Conservation (phyloP, 192 early-diverging fungal species). For the Spinellus fusiger region DNA sequence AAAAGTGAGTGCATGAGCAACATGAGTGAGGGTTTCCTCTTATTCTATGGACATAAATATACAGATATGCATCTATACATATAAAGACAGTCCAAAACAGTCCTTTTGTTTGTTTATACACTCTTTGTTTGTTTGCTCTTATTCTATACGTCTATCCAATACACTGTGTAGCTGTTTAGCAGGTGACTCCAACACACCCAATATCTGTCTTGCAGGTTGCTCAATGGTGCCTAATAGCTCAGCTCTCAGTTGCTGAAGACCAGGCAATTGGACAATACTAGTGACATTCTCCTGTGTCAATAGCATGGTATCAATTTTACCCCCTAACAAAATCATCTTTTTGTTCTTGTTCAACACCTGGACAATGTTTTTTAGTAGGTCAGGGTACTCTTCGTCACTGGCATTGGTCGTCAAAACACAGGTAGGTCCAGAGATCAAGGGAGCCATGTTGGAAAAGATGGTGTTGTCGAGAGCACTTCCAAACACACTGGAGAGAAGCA, state of each 20-base stretch:
- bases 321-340: constrained; percentile 50
- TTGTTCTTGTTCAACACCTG: constrained; percentile 43
- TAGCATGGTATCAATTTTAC: constrained; percentile 46
- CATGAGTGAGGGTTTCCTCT: too few species aligned
- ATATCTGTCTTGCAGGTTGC: constrained; percentile 36
- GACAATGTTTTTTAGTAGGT: constrained; percentile 33
- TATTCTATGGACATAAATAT: too few species aligned
- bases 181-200: constrained; percentile 28
- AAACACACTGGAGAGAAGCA: constrained; percentile 44
- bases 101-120: neutral
- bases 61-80: too few species aligned
- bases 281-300: constrained; percentile 45
- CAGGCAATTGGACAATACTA: constrained; percentile 43
- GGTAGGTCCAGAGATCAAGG: constrained; percentile 46
- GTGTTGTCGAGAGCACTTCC: constrained; percentile 38
- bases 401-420: constrained; percentile 43
- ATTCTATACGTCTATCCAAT: constrained; percentile 29
- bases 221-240: constrained; percentile 44
- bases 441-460: constrained; percentile 39
- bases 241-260: constrained; percentile 34
- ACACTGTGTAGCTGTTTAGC: constrained; percentile 28
- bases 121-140: neutral
- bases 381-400: constrained; percentile 32
- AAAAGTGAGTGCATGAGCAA: too few species aligned
- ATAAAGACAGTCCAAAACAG: too few species aligned